A percentile compares a stretch with the other conserved stretches of the same genome.
Conservation (phyloP, 2,329 filamentous ascomycete species). For the Colletotrichum gigasporum region DNA sequence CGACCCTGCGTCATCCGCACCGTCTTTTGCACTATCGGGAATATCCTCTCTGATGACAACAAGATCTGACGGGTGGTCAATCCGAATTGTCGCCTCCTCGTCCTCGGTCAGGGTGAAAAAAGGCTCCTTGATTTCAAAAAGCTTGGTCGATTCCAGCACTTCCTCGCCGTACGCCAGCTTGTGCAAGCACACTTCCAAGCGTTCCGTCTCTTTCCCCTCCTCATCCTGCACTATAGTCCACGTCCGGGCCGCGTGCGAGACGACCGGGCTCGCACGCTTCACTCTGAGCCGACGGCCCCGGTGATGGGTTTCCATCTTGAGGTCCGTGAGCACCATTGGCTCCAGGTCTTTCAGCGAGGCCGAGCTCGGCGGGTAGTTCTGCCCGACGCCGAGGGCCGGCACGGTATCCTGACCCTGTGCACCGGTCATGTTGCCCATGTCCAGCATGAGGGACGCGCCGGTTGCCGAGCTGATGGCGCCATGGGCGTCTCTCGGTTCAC, state of each 20-base stretch:
- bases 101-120: conserved; percentile 54
- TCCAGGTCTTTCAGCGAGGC: conserved; percentile 32
- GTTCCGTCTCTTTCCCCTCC: conserved; percentile 37
- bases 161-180: conserved; percentile 44
- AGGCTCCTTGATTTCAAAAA: conserved; percentile 58
- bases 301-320: conserved; percentile 43
- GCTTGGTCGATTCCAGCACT: conserved; percentile 42
- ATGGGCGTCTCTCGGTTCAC: conserved; percentile 30
- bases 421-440: conserved; percentile 38
- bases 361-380: conserved; percentile 38
- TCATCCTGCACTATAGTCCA: conserved; percentile 44
- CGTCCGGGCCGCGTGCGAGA: conserved; percentile 35
- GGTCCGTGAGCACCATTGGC: conserved; percentile 37
- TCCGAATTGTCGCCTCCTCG: conserved; percentile 50
- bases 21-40: background rate
- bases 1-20: too few relatives aligned
- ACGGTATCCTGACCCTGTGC: conserved; percentile 35
- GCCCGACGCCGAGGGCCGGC: conserved; percentile 39
- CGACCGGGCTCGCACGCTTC: conserved; percentile 32
- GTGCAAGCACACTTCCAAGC: conserved; percentile 44
- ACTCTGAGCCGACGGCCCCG: conserved; percentile 38
- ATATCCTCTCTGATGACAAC: conserved; percentile 25
- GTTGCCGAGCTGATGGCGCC: conserved; percentile 22
- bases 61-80: conserved; percentile 45
- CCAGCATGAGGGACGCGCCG: conserved; percentile 42